Evolutionary conservation across 805 yeast species (phyloP), one percentile per base, ranked within the genome.

Genomic region (Candida quercuum): DNA sequence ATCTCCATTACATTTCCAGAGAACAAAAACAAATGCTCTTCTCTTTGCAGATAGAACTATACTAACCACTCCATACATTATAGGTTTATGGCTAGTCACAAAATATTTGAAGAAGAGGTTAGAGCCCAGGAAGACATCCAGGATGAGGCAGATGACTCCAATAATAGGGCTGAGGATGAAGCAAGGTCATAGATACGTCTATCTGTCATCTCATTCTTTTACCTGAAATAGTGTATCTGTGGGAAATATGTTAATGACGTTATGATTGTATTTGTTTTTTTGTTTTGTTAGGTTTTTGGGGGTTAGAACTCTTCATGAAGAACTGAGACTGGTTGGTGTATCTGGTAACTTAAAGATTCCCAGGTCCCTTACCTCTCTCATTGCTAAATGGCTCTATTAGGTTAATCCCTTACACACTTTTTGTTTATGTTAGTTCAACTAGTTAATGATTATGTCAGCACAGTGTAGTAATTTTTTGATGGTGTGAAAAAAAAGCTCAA

Each of bases 61-160:
- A 28, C 18, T 25, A 33, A 22, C 24, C 7, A 16, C 10, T 13
- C 14, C 9, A 9, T 14, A 7, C 13, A 6, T 17, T 23, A 30
- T 18, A 41, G 45, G 26, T 51, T 56, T 28, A 53, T 54, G 56
- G 51, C 57, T 2, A 47, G 53, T 35, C 56, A 54, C 29, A 51
- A 49, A 38, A 48, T 56, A 9, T 54, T 53, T 38, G 60, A 54
- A 30, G 51, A 49, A 20, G 59, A 51, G 21, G 45, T 41, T 4
- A 41, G 48, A 14, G 43, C 40, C 1, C 47, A 50, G 24, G 49
- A 49, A 22, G 39, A 27, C n/a, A 40, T 27, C 3, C 36, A 40
- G 18, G 35, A 35, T 17, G 38, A 27, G 13, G 27, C 20, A 17
- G 40, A 33, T 13, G 24, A 28, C 13, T 33, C 3, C 15, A 32